These are phyloP conservation scores for Bipolaris bicolor DNA, from an alignment of 2,329 filamentous ascomycete genomes.

Conservation along the genomic window DNA sequence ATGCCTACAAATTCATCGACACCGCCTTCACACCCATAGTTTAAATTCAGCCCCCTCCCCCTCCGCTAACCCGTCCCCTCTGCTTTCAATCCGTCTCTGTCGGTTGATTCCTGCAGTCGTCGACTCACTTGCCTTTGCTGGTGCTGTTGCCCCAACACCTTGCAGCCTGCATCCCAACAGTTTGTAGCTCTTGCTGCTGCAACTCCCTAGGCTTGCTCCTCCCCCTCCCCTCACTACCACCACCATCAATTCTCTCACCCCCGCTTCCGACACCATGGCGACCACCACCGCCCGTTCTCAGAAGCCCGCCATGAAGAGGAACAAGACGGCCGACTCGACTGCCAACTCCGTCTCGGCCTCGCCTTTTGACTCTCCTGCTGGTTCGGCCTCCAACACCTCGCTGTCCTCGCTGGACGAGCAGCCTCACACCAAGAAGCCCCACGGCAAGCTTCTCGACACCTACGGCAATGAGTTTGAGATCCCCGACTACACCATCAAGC, in stretches of 20 bases:
- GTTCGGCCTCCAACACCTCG: conserved; percentile 82
- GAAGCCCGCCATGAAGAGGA: conserved; percentile 54
- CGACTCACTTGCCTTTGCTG: conserved; percentile 4
- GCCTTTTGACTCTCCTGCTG: conserved; percentile 64
- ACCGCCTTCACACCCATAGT: conserved; percentile 26
- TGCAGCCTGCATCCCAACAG: conserved; percentile 34
- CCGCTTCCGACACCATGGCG: conserved; percentile 33
- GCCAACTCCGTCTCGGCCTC: conserved; percentile 61
- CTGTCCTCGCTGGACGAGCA: conserved; percentile 82
- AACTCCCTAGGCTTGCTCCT: conserved; percentile 15
- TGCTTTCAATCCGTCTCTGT: conserved; percentile 11
- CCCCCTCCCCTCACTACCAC: conserved; percentile 5
- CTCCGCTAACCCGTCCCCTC: conserved; percentile 8
- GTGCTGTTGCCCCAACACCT: conserved; percentile 25
- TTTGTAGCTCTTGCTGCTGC: conserved; percentile 19
- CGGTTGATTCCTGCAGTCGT: conserved; percentile 1
- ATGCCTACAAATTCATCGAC: conserved; percentile 29
- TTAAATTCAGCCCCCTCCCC: conserved; percentile 30
- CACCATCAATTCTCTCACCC: conserved; percentile 1
- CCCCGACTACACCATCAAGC: conserved; percentile 96
- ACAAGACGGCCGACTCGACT: conserved; percentile 59
- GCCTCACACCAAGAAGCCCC: conserved; percentile 53
- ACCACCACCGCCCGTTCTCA: conserved; percentile 63
- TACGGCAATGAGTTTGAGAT: conserved; percentile 94
- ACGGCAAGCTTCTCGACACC: conserved; percentile 78